Conservation (phyloP, 1,139 yeast species). For the Zygotorulaspora mrakii region DNA sequence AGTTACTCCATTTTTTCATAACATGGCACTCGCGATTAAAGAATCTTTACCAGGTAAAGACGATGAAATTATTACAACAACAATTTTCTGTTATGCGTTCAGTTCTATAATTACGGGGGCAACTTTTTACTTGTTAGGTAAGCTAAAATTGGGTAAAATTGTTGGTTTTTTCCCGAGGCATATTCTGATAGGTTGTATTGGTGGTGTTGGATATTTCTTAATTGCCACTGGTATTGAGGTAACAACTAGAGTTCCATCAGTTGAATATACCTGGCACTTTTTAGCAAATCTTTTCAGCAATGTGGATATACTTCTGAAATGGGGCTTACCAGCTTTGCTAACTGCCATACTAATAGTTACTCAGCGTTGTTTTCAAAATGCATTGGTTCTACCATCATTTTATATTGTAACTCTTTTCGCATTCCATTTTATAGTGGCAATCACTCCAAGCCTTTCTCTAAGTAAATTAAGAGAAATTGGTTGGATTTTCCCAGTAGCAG, state of each 20-base stretch:
- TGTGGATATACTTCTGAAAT: slow-evolving; percentile 50
- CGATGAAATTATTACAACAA: slow-evolving; percentile 75
- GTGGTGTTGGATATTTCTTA: slow-evolving; percentile 95
- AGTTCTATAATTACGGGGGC: slow-evolving; percentile 84
- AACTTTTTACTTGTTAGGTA: slow-evolving; percentile 73
- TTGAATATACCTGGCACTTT: slow-evolving; percentile 59
- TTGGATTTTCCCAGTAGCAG: slow-evolving; percentile 67
- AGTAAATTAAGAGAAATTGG: slow-evolving; percentile 63
- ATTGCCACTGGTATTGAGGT: slow-evolving; percentile 90
- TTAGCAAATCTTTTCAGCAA: slow-evolving; percentile 46
- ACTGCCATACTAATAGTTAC: slow-evolving; percentile 58
- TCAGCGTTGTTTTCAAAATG: slow-evolving; percentile 63
- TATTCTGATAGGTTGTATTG: slow-evolving; percentile 92
- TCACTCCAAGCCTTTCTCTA: slow-evolving; percentile 64
- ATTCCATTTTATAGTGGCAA: slow-evolving; percentile 64
- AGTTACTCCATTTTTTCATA: slow-evolving; percentile 94
- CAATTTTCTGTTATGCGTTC: slow-evolving; percentile 77
- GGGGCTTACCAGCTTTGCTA: slow-evolving; percentile 67
- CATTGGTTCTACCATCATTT: slow-evolving; percentile 75
- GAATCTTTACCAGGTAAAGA: slow-evolving; percentile 51
- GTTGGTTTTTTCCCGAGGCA: slow-evolving; percentile 97
- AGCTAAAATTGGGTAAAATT: slow-evolving; percentile 70
- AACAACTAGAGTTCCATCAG: slow-evolving; percentile 71
- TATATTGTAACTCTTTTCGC: slow-evolving; percentile 66
- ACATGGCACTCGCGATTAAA: slow-evolving; percentile 79